Percentiles rank a stretch among this genome's conserved stretches.
phyloP scores from a whole-genome alignment of 164 flowering plant species.

The Vitis riparia region DNA sequence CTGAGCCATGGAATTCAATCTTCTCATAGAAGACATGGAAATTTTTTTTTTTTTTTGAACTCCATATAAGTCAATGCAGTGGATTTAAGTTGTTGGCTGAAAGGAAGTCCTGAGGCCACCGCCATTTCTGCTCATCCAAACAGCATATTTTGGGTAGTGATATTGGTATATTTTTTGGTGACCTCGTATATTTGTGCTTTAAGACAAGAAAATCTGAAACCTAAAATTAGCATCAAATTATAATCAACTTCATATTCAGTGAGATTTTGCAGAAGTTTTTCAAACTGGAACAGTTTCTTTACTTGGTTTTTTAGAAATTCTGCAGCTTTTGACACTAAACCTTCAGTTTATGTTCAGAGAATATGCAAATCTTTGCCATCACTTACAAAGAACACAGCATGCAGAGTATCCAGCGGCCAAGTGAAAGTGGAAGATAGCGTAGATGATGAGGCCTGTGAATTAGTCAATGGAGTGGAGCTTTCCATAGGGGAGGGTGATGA shows the following conservation, averaged over 20 bases:
- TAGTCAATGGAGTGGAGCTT: slow-evolving; percentile 76
- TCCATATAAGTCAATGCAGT: no score
- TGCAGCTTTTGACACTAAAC: slow-evolving; percentile 37
- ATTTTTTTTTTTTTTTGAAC: no score
- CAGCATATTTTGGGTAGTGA: no score
- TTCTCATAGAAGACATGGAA: no score
- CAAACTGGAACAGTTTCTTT: background rate
- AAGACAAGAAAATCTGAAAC: no score
- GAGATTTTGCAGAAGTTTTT: background rate
- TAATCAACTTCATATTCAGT: background rate
- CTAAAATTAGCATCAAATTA: no score
- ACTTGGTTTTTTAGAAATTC: background rate
- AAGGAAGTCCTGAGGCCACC: no score
- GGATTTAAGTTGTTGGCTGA: no score
- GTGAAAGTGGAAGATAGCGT: slow-evolving; percentile 41
- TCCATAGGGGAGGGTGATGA: slow-evolving; percentile 65
- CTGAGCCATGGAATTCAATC: no score
- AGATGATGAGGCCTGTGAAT: slow-evolving; percentile 79
- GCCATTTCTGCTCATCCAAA: no score
- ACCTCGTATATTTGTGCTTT: no score
- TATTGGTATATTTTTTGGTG: no score
- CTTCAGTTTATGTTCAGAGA: slow-evolving; percentile 69
- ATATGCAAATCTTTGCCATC: slow-evolving; percentile 28
- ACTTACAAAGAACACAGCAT: slow-evolving; percentile 14
- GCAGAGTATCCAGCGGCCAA: slow-evolving; percentile 36